Conservation (phyloP, 2,329 filamentous ascomycete genomes). For the Ustilaginoidea virens region DNA sequence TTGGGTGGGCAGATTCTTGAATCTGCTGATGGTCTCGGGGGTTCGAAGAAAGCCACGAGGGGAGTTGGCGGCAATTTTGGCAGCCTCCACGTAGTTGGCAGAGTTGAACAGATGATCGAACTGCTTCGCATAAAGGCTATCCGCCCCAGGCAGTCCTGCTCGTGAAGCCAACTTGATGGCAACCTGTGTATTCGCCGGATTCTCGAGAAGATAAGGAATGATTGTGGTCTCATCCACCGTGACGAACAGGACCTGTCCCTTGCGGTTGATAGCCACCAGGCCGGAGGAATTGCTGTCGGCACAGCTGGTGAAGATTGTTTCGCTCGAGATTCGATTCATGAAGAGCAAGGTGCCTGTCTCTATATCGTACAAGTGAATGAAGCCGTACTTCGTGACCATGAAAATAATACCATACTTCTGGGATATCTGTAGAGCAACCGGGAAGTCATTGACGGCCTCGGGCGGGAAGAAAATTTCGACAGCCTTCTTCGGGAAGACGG, state of each 20-base stretch:
- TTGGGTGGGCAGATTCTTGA: conserved; percentile 72
- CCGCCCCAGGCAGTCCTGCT: conserved; percentile 84
- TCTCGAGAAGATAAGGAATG: conserved; percentile 90
- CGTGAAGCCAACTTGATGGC: conserved; percentile 94
- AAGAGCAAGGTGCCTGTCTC: conserved; percentile 93
- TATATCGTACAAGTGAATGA: conserved; percentile 96
- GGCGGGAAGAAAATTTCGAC: conserved; percentile 96
- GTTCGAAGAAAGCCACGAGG: conserved; percentile 91
- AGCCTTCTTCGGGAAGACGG: conserved; percentile 83
- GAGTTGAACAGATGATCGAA: conserved; percentile 76
- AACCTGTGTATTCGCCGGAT: conserved; percentile 83
- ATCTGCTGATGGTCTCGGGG: conserved; percentile 85
- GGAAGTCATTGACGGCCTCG: conserved; percentile 93
- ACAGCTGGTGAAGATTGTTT: conserved; percentile 94
- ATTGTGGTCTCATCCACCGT: conserved; percentile 83
- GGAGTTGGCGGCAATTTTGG: conserved; percentile 92
- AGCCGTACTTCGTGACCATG: conserved; percentile 96
- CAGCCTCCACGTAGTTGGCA: conserved; percentile 74
- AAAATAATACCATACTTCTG: conserved; percentile 95
- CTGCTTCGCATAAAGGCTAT: conserved; percentile 81
- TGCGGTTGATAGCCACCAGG: conserved; percentile 89
- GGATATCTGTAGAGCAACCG: conserved; percentile 93
- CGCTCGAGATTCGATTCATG: conserved; percentile 99
- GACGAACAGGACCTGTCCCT: conserved; percentile 90
- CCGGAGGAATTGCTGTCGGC: conserved; percentile 72